A percentile compares a stretch with the other conserved stretches of the same genome.
These are phyloP conservation scores for Castanopsis chinensis DNA, from an alignment of 306 rosid species.

Conservation along the genomic window DNA sequence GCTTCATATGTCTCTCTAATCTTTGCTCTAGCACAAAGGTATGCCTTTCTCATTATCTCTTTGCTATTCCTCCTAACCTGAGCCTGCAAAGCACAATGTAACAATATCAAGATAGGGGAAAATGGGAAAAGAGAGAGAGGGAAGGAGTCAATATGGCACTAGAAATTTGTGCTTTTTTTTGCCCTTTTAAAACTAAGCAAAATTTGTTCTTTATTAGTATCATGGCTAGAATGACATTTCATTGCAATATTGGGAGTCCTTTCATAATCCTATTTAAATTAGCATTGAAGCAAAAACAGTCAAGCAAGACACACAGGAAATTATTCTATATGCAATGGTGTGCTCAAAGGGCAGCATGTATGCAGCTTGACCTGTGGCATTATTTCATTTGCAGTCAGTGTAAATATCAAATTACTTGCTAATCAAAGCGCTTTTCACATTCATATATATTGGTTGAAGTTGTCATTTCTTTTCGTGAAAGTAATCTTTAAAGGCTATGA, in stretches of 20 bases:
- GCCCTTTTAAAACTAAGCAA: not conserved
- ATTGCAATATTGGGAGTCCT: not conserved
- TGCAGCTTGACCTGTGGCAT: too few relatives aligned
- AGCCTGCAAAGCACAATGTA: constrained; percentile 24
- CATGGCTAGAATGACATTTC: too few relatives aligned
- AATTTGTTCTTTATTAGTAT: too few relatives aligned
- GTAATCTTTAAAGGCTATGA: not conserved
- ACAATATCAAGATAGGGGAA: not conserved
- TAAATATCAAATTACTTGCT: not conserved
- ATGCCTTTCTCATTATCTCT: constrained; percentile 69
- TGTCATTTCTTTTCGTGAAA: not conserved
- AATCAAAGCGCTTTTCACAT: not conserved
- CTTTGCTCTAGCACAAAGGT: constrained; percentile 48
- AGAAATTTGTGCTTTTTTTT: not conserved
- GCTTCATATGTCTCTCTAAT: constrained; percentile 35
- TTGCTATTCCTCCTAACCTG: constrained; percentile 49
- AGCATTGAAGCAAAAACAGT: too few relatives aligned
- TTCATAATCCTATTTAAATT: not conserved
- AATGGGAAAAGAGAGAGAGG: not conserved
- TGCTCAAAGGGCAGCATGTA: too few relatives aligned
- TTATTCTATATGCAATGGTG: too few relatives aligned
- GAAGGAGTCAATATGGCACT: not conserved
- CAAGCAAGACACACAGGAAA: too few relatives aligned
- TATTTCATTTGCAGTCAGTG: not conserved
- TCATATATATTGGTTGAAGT: too few relatives aligned